These are phyloP conservation scores for Erodium moschatum DNA, from an alignment of 441 rosid species.

Conservation along the genomic window DNA sequence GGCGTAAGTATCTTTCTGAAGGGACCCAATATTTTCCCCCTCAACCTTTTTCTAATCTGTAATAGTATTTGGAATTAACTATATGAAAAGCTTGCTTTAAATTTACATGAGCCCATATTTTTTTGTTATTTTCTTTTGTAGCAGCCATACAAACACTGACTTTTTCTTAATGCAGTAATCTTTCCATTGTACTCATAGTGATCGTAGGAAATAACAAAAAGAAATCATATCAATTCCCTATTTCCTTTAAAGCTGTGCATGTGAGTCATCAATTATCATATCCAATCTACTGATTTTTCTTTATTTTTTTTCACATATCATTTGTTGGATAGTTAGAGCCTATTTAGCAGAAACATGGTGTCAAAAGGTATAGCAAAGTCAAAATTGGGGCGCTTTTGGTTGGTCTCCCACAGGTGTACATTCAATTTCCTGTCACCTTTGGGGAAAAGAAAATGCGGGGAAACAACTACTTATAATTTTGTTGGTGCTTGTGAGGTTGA, in stretches of 20 bases:
- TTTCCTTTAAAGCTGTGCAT: no score
- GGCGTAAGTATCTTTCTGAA: constrained; percentile 60
- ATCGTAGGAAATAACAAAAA: background rate
- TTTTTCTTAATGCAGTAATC: background rate
- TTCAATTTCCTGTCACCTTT: background rate
- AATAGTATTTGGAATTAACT: background rate
- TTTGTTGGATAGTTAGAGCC: background rate
- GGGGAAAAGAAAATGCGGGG: background rate
- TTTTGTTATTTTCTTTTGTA: background rate
- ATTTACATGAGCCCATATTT: background rate
- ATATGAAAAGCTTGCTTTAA: background rate
- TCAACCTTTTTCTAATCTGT: no score
- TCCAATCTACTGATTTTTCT: no score
- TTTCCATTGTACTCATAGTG: background rate
- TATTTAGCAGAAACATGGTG: background rate
- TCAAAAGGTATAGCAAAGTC: background rate
- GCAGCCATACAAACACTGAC: background rate
- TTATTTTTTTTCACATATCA: background rate
- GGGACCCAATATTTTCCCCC: background rate
- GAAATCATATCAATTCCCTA: background rate
- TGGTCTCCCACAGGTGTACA: background rate
- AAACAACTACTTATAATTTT: background rate
- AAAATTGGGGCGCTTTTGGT: constrained; percentile 4
- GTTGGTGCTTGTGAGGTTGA: background rate
- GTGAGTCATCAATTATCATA: no score